phyloP scores from a whole-genome alignment of 768 basidiomycete species.

The Grammothele lineata region DNA sequence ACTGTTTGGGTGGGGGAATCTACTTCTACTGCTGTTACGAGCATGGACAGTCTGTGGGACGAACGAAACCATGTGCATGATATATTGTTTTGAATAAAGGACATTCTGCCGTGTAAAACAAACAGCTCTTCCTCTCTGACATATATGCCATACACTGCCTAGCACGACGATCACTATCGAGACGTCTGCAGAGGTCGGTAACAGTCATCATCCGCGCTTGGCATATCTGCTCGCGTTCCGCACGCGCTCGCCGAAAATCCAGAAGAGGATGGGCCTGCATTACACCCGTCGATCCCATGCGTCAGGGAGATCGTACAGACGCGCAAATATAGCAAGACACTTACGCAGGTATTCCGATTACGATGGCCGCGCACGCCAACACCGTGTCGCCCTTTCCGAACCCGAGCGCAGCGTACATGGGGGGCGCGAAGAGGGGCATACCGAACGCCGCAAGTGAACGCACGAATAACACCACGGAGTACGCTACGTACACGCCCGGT shows the following conservation, averaged over 20 bases:
- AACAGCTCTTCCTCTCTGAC: too few species aligned
- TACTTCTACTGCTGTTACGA: too few species aligned
- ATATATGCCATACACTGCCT: too few species aligned
- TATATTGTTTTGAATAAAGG: too few species aligned
- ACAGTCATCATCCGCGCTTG: too few species aligned
- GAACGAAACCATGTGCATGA: too few species aligned
- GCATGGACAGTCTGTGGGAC: too few species aligned
- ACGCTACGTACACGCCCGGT: slow-evolving; percentile 32
- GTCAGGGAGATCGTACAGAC: slow-evolving; percentile 2
- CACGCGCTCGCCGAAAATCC: slow-evolving; percentile 46
- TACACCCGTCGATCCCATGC: too few species aligned
- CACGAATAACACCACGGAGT: slow-evolving; percentile 60
- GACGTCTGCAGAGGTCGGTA: too few species aligned
- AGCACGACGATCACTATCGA: too few species aligned
- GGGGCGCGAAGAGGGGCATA: slow-evolving; percentile 70
- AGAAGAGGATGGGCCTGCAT: slow-evolving; percentile 38
- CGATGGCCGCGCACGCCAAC: slow-evolving; percentile 52
- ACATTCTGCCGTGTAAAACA: too few species aligned
- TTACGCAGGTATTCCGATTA: slow-evolving; percentile 51
- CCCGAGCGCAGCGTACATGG: slow-evolving; percentile 60
- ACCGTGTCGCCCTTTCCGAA: slow-evolving; percentile 68
- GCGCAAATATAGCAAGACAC: slow-evolving; percentile 6
- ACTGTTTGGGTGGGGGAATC: too few species aligned
- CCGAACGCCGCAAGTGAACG: slow-evolving; percentile 66
- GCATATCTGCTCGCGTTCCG: slow-evolving; percentile 26